These are phyloP conservation scores for Colletotrichum orchidophilum DNA, from an alignment of 2,329 filamentous ascomycete genomes.

Conservation along the genomic window DNA sequence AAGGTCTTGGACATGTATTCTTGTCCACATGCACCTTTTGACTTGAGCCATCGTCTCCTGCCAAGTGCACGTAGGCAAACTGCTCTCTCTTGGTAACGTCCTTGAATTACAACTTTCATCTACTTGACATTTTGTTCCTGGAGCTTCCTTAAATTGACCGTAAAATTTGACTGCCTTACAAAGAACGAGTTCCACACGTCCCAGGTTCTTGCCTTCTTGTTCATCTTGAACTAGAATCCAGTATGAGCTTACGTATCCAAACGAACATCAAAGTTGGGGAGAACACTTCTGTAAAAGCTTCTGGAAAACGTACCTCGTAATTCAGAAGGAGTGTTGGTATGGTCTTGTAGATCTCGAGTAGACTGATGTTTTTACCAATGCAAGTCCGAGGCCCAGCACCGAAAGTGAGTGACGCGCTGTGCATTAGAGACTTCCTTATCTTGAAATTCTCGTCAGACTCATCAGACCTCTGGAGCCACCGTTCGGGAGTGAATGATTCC, in stretches of 20 bases:
- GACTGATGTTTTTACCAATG: not conserved
- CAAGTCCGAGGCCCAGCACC: not conserved
- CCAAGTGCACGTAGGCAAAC: no score
- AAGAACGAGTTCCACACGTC: not conserved
- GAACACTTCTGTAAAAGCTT: no score
- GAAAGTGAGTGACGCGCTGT: not conserved
- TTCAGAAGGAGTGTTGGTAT: not conserved
- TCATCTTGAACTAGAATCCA: not conserved
- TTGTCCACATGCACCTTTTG: no score
- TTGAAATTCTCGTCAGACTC: not conserved
- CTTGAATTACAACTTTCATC: not conserved
- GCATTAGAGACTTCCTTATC: not conserved
- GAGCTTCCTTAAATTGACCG: not conserved
- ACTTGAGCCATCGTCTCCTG: no score
- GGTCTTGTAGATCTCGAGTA: not conserved
- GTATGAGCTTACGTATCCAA: not conserved
- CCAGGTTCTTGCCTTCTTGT: not conserved
- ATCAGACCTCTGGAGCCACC: not conserved
- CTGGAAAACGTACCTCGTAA: not conserved
- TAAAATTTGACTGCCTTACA: not conserved
- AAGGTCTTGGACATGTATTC: constrained; percentile 47
- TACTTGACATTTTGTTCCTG: accelerated
- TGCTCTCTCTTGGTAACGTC: no score
- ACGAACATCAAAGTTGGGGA: no score
- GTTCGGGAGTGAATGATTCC: not conserved